phyloP scores from a whole-genome alignment of 371 early-diverging fungal species.

The Lichtheimia hyalospora region DNA sequence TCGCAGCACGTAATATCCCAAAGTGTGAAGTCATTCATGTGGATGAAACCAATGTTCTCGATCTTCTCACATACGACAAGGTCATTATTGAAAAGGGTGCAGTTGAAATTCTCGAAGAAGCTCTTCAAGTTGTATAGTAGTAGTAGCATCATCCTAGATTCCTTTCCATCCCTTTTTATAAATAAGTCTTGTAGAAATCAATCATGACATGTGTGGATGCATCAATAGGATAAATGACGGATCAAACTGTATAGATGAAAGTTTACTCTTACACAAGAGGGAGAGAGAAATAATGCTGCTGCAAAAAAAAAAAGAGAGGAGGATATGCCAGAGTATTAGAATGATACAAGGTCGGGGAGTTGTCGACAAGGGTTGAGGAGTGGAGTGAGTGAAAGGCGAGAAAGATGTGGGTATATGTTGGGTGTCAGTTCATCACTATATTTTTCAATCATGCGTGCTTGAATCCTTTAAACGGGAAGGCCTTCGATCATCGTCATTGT shows the following conservation, averaged over 20 bases:
- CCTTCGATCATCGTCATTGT: too few species aligned
- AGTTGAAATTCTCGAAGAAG: constrained; percentile 63
- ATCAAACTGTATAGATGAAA: too few species aligned
- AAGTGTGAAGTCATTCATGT: constrained; percentile 65
- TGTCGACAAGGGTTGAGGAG: too few species aligned
- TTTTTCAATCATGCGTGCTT: neutral
- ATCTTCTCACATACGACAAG: constrained; percentile 75
- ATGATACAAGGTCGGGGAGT: neutral
- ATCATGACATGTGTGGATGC: too few species aligned
- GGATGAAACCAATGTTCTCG: constrained; percentile 76
- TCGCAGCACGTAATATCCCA: constrained; percentile 71
- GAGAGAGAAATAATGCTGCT: neutral
- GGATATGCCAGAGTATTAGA: neutral
- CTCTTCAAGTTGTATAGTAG: constrained; percentile 29
- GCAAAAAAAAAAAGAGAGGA: neutral
- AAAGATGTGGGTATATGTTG: neutral
- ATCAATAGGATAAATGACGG: too few species aligned
- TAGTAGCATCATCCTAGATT: too few species aligned
- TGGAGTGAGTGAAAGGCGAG: neutral
- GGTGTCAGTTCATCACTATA: too few species aligned
- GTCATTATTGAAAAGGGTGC: constrained; percentile 80
- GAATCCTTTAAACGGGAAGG: neutral
- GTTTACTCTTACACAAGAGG: neutral
- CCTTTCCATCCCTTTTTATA: too few species aligned
- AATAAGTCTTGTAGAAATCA: too few species aligned